Conservation (phyloP, 345 rosid genomes). For the Tarenaya hassleriana region DNA sequence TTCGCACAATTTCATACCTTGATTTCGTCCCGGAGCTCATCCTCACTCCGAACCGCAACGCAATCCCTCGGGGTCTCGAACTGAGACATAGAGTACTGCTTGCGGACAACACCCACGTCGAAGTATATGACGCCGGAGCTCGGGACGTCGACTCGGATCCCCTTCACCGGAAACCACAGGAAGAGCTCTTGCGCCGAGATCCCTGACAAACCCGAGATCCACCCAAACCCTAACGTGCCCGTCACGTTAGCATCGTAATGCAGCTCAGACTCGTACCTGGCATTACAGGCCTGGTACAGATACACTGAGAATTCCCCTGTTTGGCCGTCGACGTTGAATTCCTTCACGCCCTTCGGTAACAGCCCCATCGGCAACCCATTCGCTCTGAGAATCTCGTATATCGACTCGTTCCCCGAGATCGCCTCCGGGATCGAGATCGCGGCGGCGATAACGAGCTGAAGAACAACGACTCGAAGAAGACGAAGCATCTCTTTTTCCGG, state of each 20-base stretch:
- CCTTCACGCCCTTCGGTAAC: conserved; percentile 59
- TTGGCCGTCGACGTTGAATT: conserved; percentile 35
- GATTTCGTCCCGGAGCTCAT: conserved; percentile 11
- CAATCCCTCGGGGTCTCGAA: conserved; percentile 78
- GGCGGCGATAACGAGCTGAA: conserved; percentile 22
- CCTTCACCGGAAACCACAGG: conserved; percentile 81
- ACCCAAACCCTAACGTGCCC: conserved; percentile 57
- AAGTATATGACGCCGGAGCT: conserved; percentile 78
- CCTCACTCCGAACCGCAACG: conserved; percentile 28
- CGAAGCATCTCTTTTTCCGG: conserved; percentile 14
- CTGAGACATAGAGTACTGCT: conserved; percentile 72
- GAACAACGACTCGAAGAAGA: conserved; percentile 14
- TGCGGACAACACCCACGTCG: conserved; percentile 71
- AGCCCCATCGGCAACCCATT: conserved; percentile 80
- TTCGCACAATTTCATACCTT: conserved; percentile 13
- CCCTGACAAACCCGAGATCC: conserved; percentile 63
- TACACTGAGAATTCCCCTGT: conserved; percentile 60
- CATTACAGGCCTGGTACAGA: conserved; percentile 72
- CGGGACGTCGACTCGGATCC: conserved; percentile 71
- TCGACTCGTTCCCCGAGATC: conserved; percentile 27
- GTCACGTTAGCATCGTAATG: conserved; percentile 72
- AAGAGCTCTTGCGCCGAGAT: conserved; percentile 74
- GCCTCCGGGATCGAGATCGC: conserved; percentile 16
- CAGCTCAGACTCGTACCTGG: conserved; percentile 73
- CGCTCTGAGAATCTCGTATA: conserved; percentile 48